Base-by-base conservation (phyloP, 768 basidiomycete species). In the Glaciozyma antarctica region DNA sequence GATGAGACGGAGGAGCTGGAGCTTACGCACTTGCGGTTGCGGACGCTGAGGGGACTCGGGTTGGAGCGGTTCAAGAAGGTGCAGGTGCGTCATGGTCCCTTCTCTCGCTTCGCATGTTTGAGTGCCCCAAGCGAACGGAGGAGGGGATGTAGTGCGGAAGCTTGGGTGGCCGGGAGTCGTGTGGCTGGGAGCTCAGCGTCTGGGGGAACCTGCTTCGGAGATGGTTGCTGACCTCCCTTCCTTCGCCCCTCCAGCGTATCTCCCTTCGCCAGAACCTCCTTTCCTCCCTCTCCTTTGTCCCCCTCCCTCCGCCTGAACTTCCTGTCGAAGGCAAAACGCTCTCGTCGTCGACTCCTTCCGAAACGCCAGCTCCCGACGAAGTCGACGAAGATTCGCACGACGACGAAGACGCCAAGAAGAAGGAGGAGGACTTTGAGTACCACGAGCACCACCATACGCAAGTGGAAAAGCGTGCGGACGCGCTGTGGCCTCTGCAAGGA, bases 201-300 rank as follows among this genome's bases (percentile, higher is more conserved):
- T 32, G 32, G 32, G 45, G 4, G 47, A 9, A 19, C 21, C 47
- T n/a, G 21, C 47, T 21, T 21, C 13, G 21, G 19, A 19, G 16
- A 5, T 8, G 21, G 10, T 48, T n/a, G 21, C 22, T 3, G 49
- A 5, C 60, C 17, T 19, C 28, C 22, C 45, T 41, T 32, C 13
- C 32, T 48, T 22, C n/a, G 7, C 24, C 16, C 22, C 51, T n/a
- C 17, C 65, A 74, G 73, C 60, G 69, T 41, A 65, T 74, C 62
- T 74, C 70, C 9, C 65, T 74, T 8, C 70, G 73, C 22, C 73
- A 74, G 41, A 74, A 74, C 58, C 67, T 71, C 51, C 66, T 74
- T 54, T 51, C 72, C 19, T 65, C 68, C 21, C 67, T 74, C 26
- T 56, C 62, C 45, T 70, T 64, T 60, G 60, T 54, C 22, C 69